Base-by-base conservation (phyloP, 176 grass and related monocot genomes). In the Aechmea fasciata region DNA sequence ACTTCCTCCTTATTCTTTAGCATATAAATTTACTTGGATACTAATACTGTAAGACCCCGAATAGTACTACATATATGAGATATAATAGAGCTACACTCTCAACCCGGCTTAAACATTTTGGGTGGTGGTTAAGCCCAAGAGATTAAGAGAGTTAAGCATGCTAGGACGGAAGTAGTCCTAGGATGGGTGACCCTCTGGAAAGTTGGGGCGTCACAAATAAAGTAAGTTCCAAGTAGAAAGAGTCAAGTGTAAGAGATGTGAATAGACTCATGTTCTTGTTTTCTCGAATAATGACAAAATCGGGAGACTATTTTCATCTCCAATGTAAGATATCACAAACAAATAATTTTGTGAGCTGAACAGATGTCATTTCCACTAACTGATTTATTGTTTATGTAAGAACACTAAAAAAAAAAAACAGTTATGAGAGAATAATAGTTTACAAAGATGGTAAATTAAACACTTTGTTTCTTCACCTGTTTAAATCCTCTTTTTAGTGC, bases 401-500 rank as follows among this genome's bases (percentile, higher is more conserved):
- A 61, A 18, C 55, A 61, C 20, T 18, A 22, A 18, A 6, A 2
- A 18, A 6, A 2, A 15, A 19, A 59, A 59, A 59, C 15, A 18
- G 8, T 59, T 9, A 9, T 2, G 3, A 17, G 19, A 59, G 0
- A 59, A 57, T 15, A n/a, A 6, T 57, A 57, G 13, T 57, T 41
- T 41, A 41, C 4, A 41, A 59, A 59, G n/a, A 59, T 9, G 10
- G 55, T 20, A 53, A 50, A 64, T 78, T 54, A 80, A 61, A 71
- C 63, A 71, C 66, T 80, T 69, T 73, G 69, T 47, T 73, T 62
- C 29, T 67, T 62, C 48, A 23, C 18, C 52, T 55, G 52, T 14
- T 3, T 12, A 80, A 69, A 24, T 62, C 72, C 52, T 67, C 22
- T 51, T 22, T 59, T 70, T 48, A 64, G 64, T 47, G 14, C 49